These are phyloP conservation scores for Phytopythium oedochilum DNA, from an alignment of 352 stramenopile species.

Conservation along the genomic window DNA sequence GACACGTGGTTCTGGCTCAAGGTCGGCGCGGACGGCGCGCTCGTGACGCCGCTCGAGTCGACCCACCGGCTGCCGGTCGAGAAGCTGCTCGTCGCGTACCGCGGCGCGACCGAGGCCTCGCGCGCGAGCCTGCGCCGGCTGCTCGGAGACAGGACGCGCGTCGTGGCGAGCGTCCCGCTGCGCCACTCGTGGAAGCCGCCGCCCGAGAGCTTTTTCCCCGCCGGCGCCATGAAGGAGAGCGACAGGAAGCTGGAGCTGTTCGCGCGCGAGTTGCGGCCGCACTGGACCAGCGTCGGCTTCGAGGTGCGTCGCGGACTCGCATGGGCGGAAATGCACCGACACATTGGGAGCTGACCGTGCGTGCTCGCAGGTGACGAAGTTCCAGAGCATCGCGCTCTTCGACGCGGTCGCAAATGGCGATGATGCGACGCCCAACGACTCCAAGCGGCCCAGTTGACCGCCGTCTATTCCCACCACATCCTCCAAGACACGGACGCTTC, in stretches of 20 bases:
- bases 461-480: too few species aligned
- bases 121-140: conserved; percentile 13
- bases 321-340: too few species aligned
- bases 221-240: conserved; percentile 1
- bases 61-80: conserved; percentile 64
- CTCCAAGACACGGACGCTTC: too few species aligned
- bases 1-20: conserved; percentile 80
- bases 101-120: conserved; percentile 12
- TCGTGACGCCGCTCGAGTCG: conserved; percentile 56
- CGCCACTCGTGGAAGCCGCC: conserved; percentile 79
- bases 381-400: conserved; percentile 20
- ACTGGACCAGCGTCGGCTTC: conserved; percentile 62
- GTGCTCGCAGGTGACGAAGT: conserved; percentile 43
- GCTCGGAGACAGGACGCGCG: conserved; percentile 27
- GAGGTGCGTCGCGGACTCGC: conserved; percentile 36
- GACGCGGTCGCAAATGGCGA: background rate
- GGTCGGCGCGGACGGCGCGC: conserved; percentile 39
- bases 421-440: too few species aligned
- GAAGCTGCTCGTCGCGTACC: conserved; percentile 54
- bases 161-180: conserved; percentile 63
- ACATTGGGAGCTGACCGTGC: background rate
- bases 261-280: conserved; percentile 52
- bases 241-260: conserved; percentile 54
- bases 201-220: conserved; percentile 47
- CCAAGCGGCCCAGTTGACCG: background rate